Conservation (phyloP, 805 yeast species). For the Wickerhamiella shivajii region DNA sequence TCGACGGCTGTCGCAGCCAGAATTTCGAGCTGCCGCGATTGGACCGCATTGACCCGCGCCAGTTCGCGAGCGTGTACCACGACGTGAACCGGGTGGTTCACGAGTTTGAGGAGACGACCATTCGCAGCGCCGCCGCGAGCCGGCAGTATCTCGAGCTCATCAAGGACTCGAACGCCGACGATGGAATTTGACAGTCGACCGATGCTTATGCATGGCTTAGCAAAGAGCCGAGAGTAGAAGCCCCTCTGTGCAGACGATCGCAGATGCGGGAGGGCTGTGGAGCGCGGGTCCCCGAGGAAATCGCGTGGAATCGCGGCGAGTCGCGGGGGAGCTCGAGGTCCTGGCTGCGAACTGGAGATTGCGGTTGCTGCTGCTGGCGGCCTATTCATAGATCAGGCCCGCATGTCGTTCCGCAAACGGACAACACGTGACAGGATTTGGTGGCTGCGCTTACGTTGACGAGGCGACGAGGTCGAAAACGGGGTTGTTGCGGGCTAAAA, state of each 20-base stretch:
- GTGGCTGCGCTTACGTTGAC: too few relatives aligned
- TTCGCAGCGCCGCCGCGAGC: slow-evolving; percentile 13
- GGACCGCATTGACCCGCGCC: slow-evolving; percentile 10
- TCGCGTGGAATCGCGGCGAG: too few relatives aligned
- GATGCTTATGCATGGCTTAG: neutral
- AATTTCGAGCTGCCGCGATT: slow-evolving; percentile 5
- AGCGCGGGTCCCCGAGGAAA: neutral
- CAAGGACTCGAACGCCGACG: slow-evolving; percentile 6
- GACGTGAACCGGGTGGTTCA: slow-evolving; percentile 9
- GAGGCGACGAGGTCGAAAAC: too few relatives aligned
- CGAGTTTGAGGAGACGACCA: slow-evolving; percentile 16
- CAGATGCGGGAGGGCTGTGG: neutral
- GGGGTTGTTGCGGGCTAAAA: too few relatives aligned
- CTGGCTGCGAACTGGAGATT: too few relatives aligned
- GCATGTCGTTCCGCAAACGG: too few relatives aligned
- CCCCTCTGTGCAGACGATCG: neutral
- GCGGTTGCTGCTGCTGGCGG: too few relatives aligned
- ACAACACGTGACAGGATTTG: too few relatives aligned
- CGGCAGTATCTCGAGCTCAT: slow-evolving; percentile 11
- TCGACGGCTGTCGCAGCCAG: slow-evolving; percentile 1
- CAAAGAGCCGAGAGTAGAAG: neutral
- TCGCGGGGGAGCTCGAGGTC: too few relatives aligned
- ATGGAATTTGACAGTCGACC: neutral
- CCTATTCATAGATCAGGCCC: too few relatives aligned
- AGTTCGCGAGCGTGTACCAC: neutral